Evolutionary conservation across 169 alveolate species (phyloP).

Genomic region (Plasmodium gonderi): DNA sequence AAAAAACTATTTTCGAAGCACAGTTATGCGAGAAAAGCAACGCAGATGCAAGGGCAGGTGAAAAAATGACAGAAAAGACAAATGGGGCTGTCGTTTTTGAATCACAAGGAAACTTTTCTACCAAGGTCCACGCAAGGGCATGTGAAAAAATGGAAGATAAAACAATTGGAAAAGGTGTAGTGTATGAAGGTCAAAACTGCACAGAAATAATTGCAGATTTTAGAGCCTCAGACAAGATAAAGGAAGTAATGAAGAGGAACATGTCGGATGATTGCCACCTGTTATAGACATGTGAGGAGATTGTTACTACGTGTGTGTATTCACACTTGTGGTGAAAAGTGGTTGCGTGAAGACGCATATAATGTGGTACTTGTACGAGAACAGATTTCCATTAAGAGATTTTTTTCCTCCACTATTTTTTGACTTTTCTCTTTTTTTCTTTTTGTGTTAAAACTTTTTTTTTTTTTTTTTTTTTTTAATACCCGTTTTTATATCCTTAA

Average conservation of each 20-base stretch:
- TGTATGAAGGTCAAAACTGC: constrained; percentile 54
- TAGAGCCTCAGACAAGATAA: constrained; percentile 52
- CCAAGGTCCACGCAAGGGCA: constrained; percentile 45
- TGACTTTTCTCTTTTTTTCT: not conserved
- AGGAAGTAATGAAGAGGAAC: constrained; percentile 73
- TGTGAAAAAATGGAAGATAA: constrained; percentile 28
- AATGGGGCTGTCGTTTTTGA: not conserved
- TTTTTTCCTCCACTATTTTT: not conserved
- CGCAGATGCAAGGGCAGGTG: constrained; percentile 59
- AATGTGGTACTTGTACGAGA: too few relatives aligned
- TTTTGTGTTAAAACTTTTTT: not conserved
- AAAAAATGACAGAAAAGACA: not conserved
- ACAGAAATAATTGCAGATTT: constrained; percentile 21
- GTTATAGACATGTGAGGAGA: not conserved
- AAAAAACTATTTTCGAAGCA: constrained; percentile 20
- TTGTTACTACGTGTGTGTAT: not conserved
- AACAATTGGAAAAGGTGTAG: not conserved
- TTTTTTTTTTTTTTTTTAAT: not conserved
- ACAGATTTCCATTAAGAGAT: not conserved
- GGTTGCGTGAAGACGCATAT: too few relatives aligned
- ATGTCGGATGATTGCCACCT: constrained; percentile 63
- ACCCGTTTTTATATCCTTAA: not conserved
- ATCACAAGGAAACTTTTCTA: constrained; percentile 1
- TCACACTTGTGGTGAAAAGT: not conserved
- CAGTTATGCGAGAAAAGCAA: constrained; percentile 1